Evolutionary conservation across 768 basidiomycete genomes (phyloP).

Genomic region (Boletus reticuloceps): DNA sequence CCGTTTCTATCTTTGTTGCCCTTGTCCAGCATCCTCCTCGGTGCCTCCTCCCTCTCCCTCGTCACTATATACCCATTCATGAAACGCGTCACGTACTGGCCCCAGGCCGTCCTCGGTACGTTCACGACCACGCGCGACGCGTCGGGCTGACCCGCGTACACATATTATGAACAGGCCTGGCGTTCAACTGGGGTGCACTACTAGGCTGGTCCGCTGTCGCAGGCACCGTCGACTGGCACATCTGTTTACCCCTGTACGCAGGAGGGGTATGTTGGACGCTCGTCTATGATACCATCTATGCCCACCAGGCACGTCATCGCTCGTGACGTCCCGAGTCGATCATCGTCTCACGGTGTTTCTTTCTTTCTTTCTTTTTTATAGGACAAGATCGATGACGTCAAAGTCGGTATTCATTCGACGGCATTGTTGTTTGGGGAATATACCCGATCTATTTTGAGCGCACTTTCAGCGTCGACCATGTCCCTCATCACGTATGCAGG

Average conservation of each 20-base stretch:
- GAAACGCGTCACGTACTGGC: conserved; percentile 97
- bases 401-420: conserved; percentile 88
- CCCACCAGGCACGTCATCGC: conserved; percentile 76
- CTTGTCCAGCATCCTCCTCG: conserved; percentile 72
- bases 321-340: not conserved
- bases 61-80: conserved; percentile 93
- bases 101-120: conserved; percentile 90
- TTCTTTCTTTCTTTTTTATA: conserved; percentile 39
- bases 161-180: conserved; percentile 56
- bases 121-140: not conserved
- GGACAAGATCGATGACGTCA: conserved; percentile 91
- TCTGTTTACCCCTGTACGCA: conserved; percentile 85
- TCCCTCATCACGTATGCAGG: conserved; percentile 79
- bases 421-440: conserved; percentile 84
- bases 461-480: conserved; percentile 70
- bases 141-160: not conserved
- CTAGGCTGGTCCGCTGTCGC: conserved; percentile 96
- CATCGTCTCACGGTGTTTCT: not conserved
- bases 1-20: not conserved
- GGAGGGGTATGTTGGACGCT: conserved; percentile 93
- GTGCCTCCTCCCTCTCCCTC: conserved; percentile 85
- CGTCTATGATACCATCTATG: conserved; percentile 97
- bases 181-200: conserved; percentile 97
- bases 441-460: conserved; percentile 72
- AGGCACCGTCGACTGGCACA: conserved; percentile 73